Evolutionary conservation across 306 rosid species (phyloP).

Genomic region (Cucurbita pepo): DNA sequence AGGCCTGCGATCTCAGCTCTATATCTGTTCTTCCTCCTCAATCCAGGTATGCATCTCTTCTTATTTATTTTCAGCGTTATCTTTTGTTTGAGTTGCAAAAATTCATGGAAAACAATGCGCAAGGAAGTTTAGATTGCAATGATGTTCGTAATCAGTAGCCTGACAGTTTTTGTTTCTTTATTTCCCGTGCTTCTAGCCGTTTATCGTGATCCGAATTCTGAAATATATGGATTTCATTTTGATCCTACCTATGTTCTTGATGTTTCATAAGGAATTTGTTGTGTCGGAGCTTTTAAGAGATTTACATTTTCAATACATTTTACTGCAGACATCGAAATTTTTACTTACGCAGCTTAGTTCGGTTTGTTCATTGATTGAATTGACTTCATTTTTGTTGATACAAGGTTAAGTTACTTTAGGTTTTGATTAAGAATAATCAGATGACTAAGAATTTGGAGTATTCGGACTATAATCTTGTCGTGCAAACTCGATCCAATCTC

Average conservation of each 20-base stretch:
- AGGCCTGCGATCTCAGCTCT: slow-evolving; percentile 72
- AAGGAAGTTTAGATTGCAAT: neutral
- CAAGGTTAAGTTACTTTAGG: neutral
- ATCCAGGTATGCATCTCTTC: slow-evolving; percentile 20
- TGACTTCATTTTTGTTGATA: neutral
- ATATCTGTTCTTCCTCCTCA: slow-evolving; percentile 86
- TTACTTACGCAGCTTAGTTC: neutral
- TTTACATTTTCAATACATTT: neutral
- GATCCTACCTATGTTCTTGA: neutral
- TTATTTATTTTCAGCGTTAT: neutral
- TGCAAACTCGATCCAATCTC: neutral
- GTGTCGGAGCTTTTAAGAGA: neutral
- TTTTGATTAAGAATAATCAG: neutral
- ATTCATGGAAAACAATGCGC: neutral
- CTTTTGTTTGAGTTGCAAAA: neutral
- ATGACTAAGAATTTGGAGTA: neutral
- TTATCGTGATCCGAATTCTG: neutral
- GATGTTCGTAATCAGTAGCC: neutral
- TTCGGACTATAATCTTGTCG: neutral
- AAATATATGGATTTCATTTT: neutral
- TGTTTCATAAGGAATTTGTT: neutral
- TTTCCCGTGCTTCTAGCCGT: neutral
- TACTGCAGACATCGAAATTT: neutral
- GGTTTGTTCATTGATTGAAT: neutral
- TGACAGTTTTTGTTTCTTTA: neutral